phyloP scores from a whole-genome alignment of 495 filamentous ascomycete genomes.

The Bathelium albidoporum region DNA sequence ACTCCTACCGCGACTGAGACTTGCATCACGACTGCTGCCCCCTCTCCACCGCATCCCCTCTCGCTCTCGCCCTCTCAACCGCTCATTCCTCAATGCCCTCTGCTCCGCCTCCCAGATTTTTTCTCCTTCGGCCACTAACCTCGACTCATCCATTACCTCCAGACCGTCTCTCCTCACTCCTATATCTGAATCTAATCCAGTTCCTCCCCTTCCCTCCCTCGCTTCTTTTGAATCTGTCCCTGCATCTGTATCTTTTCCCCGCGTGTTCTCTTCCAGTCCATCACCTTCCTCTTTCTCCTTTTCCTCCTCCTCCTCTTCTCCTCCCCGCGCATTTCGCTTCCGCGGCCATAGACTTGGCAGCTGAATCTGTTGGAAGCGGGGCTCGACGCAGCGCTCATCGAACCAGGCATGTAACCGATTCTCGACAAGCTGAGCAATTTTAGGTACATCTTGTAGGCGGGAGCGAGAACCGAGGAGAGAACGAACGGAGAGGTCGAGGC shows the following conservation, averaged over 20 bases:
- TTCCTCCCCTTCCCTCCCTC: not conserved
- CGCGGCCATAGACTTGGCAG: slow-evolving; percentile 90
- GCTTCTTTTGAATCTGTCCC: not conserved
- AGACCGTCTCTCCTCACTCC: too few species aligned
- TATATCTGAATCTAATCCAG: too few species aligned
- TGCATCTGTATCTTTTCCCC: not conserved
- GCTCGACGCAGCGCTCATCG: slow-evolving; percentile 91
- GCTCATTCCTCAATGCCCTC: not conserved
- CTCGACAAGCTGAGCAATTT: slow-evolving; percentile 92
- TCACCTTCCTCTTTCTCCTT: slow-evolving; percentile 10
- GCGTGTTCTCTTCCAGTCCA: not conserved
- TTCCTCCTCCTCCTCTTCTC: slow-evolving; percentile 39
- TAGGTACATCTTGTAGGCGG: slow-evolving; percentile 88
- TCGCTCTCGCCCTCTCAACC: not conserved
- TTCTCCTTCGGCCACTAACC: not conserved
- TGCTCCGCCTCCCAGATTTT: slow-evolving; percentile 2
- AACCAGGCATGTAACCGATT: slow-evolving; percentile 90
- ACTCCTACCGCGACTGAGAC: not conserved
- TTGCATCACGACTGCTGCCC: not conserved
- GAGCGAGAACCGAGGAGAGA: slow-evolving; percentile 86
- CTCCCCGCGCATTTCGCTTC: slow-evolving; percentile 68
- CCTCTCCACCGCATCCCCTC: slow-evolving; percentile 1
- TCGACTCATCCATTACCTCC: not conserved
- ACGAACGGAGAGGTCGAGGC: slow-evolving; percentile 81
- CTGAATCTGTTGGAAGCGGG: slow-evolving; percentile 88